These are phyloP conservation scores for Bacterosira constricta DNA, from an alignment of 108 stramenopile genomes.

Conservation along the genomic window DNA sequence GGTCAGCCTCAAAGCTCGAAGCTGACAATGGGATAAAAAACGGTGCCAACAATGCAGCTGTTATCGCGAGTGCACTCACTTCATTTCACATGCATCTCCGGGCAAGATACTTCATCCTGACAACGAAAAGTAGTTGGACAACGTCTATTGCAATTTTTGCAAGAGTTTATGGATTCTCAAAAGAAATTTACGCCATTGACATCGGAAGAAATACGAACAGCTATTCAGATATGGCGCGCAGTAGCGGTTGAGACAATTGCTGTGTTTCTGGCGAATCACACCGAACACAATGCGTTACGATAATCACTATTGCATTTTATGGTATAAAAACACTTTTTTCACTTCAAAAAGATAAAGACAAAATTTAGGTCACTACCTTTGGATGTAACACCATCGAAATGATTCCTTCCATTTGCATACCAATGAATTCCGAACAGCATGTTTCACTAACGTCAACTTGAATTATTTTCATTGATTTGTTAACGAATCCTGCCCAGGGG, in stretches of 20 bases:
- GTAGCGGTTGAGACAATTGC: conserved; percentile 20
- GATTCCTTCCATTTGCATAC: too few species aligned
- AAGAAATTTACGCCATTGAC: conserved; percentile 30
- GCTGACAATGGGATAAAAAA: conserved; percentile 17
- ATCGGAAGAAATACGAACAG: conserved; percentile 10
- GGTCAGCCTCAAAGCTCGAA: conserved; percentile 31
- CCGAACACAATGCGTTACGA: too few species aligned
- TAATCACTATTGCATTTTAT: too few species aligned
- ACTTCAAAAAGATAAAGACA: too few species aligned
- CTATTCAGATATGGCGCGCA: conserved; percentile 11
- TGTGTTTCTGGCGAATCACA: too few species aligned
- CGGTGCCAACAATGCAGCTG: conserved; percentile 18
- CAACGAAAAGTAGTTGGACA: conserved; percentile 35
- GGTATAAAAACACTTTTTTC: too few species aligned
- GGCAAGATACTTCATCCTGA: conserved; percentile 38
- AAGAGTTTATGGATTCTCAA: conserved; percentile 38
- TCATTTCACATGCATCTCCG: conserved; percentile 38
- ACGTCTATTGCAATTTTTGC: conserved; percentile 33
- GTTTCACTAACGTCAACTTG: too few species aligned
- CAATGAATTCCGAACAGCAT: too few species aligned
- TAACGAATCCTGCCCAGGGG: too few species aligned
- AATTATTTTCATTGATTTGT: too few species aligned
- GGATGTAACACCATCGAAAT: too few species aligned
- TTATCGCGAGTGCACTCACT: conserved; percentile 27
- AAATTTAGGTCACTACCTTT: too few species aligned